A percentile compares a stretch with the other conserved stretches of the same genome.
These are phyloP conservation scores for Triticum dicoccoides DNA, from an alignment of 176 grass and related monocot genomes.

Conservation along the genomic window DNA sequence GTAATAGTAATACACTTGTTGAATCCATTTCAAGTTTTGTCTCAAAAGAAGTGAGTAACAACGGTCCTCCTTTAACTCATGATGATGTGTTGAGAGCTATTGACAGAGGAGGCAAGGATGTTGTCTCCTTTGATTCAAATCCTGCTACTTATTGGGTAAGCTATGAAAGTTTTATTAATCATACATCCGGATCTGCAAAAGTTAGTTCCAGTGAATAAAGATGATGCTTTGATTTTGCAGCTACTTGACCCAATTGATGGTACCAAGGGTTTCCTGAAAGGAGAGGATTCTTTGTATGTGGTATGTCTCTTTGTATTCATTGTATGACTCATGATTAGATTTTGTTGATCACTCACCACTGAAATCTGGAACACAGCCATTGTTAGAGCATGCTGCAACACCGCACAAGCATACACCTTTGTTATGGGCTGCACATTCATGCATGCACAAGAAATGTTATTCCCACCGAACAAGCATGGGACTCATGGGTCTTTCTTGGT, in stretches of 20 bases:
- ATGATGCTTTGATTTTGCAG: constrained; percentile 39
- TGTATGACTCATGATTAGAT: not conserved
- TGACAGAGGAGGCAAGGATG: constrained; percentile 84
- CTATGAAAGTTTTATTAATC: not conserved
- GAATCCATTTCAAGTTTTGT: constrained; percentile 58
- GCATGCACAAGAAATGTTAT: not conserved
- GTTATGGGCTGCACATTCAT: not conserved
- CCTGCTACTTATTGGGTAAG: constrained; percentile 82
- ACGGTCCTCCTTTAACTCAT: constrained; percentile 40
- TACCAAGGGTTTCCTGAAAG: constrained; percentile 80
- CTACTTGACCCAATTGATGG: constrained; percentile 97
- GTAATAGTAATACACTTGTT: constrained; percentile 32
- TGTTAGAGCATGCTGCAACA: not conserved
- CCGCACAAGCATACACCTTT: not conserved
- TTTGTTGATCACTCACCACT: not conserved
- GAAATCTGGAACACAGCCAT: not conserved
- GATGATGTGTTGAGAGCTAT: constrained; percentile 76
- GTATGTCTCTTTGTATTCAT: constrained; percentile 44
- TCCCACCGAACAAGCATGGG: not conserved
- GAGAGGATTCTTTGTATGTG: constrained; percentile 80
- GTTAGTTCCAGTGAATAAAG: not conserved
- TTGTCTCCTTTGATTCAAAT: constrained; percentile 67
- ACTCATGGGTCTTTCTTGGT: not conserved
- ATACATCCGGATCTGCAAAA: constrained; percentile 7
- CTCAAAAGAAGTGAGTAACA: constrained; percentile 39